Percentiles rank a stretch among this genome's conserved stretches.
Evolutionary conservation across 495 filamentous ascomycete genomes (phyloP).

Genomic region (Lophium mytilinum): DNA sequence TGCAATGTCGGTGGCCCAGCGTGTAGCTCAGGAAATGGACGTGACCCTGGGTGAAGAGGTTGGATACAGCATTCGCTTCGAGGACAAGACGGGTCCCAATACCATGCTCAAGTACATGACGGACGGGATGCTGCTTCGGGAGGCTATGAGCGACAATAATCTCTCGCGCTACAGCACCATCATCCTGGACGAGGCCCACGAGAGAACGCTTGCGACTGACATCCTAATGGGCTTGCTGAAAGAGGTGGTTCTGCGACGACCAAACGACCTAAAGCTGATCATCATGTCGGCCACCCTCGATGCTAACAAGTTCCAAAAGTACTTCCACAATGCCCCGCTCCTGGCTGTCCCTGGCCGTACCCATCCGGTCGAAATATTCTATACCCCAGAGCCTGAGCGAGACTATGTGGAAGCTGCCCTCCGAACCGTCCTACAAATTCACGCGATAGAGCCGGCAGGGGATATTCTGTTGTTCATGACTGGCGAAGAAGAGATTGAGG

Average conservation of each 20-base stretch:
- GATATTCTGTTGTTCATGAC: constrained; percentile 96
- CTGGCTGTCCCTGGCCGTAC: constrained; percentile 93
- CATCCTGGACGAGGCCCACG: constrained; percentile 97
- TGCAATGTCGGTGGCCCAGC: constrained; percentile 97
- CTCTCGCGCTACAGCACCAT: constrained; percentile 91
- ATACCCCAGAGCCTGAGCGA: constrained; percentile 90
- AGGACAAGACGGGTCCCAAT: constrained; percentile 84
- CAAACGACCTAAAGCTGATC: constrained; percentile 80
- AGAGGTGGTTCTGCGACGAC: constrained; percentile 65
- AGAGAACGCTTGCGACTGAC: constrained; percentile 90
- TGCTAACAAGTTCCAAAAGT: constrained; percentile 95
- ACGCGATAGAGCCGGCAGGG: constrained; percentile 83
- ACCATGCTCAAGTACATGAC: constrained; percentile 99
- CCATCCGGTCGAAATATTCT: constrained; percentile 96
- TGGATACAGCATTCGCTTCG: constrained; percentile 98
- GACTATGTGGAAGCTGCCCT: constrained; percentile 96
- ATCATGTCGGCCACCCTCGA: constrained; percentile 98
- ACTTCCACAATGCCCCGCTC: constrained; percentile 89
- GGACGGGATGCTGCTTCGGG: constrained; percentile 95
- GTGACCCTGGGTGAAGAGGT: constrained; percentile 91
- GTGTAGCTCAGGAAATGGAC: constrained; percentile 96
- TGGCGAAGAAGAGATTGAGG: constrained; percentile 98
- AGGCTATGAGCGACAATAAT: constrained; percentile 95
- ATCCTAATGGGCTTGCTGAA: constrained; percentile 94
- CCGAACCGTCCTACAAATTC: constrained; percentile 91